Base-by-base conservation (phyloP, 106 monocot genomes). In the Cymbidium sinense region DNA sequence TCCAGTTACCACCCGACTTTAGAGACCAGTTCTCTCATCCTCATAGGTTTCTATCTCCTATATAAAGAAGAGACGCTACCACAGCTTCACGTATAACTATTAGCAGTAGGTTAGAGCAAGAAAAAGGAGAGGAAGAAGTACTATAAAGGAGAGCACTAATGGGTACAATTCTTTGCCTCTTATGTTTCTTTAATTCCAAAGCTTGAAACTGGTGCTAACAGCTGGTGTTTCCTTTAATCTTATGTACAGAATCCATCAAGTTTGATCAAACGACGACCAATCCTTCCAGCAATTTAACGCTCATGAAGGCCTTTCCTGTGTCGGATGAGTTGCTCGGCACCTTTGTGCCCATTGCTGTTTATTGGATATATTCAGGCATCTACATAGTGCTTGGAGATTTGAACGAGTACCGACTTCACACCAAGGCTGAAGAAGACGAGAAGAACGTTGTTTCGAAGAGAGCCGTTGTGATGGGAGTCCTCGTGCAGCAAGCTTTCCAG, bases 361-460 rank as follows among this genome's bases (percentile, higher is more conserved):
- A 95, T 73, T 95, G 90, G 95, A 35, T 88, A 20, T 92, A 92
- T 77, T 95, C 95, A 0, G 92, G 92, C 50, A 25, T 89, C n/a
- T 95, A 95, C 52, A 70, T 78, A 7, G n/a, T 86, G 41, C 36
- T 91, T 27, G 89, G 82, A 2, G 69, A 73, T 18, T 43, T 87
- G 35, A 87, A 89, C 4, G 34, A 82, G 5, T 91, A 86, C 58
- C 51, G 91, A 30, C 73, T 95, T 70, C 95, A 95, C 70, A 76
- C 95, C 4, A 86, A 80, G 74, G 81, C 29, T 64, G 95, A 95
- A 39, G 89, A 91, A 58, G 75, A 84, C 19, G n/a, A 34, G 17
- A 91, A 85, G 84, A 95, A 95, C 71, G 8, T 82, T 0, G 91
- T 88, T 34, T 84, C 95, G 33, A 91, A 80, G 69, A 5, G 5